Base-by-base conservation (phyloP, 176 grass and related monocot genomes). In the Zoysia japonica region DNA sequence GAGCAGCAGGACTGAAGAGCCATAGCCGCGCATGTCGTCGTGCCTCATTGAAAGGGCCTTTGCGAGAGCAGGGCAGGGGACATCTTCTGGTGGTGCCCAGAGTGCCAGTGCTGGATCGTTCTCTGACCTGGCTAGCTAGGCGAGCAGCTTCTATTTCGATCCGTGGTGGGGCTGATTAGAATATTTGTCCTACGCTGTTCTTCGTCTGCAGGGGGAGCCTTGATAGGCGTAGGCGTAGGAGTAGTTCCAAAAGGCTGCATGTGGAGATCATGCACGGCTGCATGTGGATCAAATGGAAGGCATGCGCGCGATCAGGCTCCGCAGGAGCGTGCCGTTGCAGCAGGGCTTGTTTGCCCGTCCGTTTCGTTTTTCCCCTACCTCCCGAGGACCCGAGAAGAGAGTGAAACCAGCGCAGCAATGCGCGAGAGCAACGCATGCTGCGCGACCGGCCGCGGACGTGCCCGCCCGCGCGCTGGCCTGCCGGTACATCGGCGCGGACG, bases 141-240 rank as follows among this genome's bases (percentile, higher is more conserved):
- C 50, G 69, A 28, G 39, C 16, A 19, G 52, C 71, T 81, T 86
- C 78, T 38, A 86, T 81, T 81, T 71, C n/a, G 59, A 35, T 61
- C 59, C 59, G 9, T 61, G 55, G 55, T 57, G 55, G 20, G 54
- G 60, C 37, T 47, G 74, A 48, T 46, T 60, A 76, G 54, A 69
- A 71, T 70, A 59, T 87, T 71, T 87, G 78, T 86, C 78, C 78
- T 75, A 45, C 71, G 4, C 45, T 80, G 53, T 86, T 78, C 73
- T 75, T 47, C 3, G 36, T 28, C 36, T 6, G 47, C 48, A 39
- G 47, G 12, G 3, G 0, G 0, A 80, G 57, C 57, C 19, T 1
- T 45, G 44, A 63, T 6, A 5, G 6, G 11, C 61, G 11, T 2
- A 2, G 61, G 37, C 60, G 5, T 5, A 17, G 54, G 28, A 28